A percentile compares a stretch with the other conserved stretches of the same genome.
These are phyloP conservation scores for Endothia cerciana DNA, from an alignment of 2,329 filamentous ascomycete genomes.

Conservation along the genomic window DNA sequence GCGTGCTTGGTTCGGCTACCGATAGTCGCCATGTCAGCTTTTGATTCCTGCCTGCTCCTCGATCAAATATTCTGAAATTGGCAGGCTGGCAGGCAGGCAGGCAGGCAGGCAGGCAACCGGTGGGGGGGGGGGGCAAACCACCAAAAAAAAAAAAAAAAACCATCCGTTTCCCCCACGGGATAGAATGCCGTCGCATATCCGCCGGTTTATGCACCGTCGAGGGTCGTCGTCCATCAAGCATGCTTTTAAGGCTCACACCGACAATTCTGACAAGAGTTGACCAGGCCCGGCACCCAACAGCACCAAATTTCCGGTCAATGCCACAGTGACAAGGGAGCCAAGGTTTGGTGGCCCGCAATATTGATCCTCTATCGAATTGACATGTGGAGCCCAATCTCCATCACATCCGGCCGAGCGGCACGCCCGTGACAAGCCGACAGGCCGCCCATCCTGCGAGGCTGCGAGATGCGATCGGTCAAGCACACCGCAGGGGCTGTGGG, in stretches of 20 bases:
- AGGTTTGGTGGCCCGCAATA: slow-evolving; percentile 19
- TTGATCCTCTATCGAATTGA: slow-evolving; percentile 14
- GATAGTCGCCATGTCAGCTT: not conserved
- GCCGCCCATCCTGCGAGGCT: slow-evolving; percentile 5
- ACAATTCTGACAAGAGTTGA: not conserved
- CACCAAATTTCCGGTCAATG: slow-evolving; percentile 17
- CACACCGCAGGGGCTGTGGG: not conserved
- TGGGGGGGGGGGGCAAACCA: too few species aligned
- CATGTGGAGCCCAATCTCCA: slow-evolving; percentile 8
- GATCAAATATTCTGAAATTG: too few species aligned
- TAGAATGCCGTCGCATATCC: too few species aligned
- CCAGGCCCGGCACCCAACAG: slow-evolving; percentile 12
- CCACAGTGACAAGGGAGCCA: slow-evolving; percentile 13
- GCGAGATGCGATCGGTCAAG: not conserved
- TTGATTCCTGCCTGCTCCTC: not conserved
- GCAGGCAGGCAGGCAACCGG: too few species aligned
- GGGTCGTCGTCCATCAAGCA: not conserved
- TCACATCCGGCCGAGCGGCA: not conserved
- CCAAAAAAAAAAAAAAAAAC: too few species aligned
- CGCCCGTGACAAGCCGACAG: not conserved
- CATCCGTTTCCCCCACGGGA: too few species aligned
- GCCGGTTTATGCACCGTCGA: not conserved
- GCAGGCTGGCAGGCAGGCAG: too few species aligned
- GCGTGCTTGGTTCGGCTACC: slow-evolving; percentile 2
- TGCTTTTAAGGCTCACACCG: not conserved